phyloP scores from a whole-genome alignment of 352 stramenopile species.

The Globisporangium spinosum region DNA sequence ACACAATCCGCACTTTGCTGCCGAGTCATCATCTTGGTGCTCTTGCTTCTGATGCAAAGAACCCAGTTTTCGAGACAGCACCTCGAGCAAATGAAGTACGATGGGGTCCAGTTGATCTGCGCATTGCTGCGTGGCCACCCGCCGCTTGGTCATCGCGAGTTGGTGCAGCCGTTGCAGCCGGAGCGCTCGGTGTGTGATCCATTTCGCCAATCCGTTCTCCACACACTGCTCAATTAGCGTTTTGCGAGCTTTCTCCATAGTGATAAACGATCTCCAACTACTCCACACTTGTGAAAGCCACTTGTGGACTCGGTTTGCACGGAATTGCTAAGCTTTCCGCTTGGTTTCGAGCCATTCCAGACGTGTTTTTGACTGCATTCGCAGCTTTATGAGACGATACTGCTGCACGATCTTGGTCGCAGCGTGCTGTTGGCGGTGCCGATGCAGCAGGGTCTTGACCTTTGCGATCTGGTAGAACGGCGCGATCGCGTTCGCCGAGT shows the following conservation, averaged over 20 bases:
- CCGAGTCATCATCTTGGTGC: neutral
- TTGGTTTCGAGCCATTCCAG: slow-evolving; percentile 2
- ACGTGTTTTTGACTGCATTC: slow-evolving; percentile 25
- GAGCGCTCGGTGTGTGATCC: slow-evolving; percentile 11
- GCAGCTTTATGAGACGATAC: slow-evolving; percentile 21
- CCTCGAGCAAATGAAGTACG: neutral
- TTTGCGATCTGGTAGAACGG: slow-evolving; percentile 33
- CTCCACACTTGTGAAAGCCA: slow-evolving; percentile 10
- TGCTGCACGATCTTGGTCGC: slow-evolving; percentile 23
- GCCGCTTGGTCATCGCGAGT: neutral
- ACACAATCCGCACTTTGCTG: neutral
- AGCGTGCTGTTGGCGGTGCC: slow-evolving; percentile 26
- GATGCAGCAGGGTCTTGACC: slow-evolving; percentile 23
- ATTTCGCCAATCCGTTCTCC: slow-evolving; percentile 14
- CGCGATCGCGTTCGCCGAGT: slow-evolving; percentile 22
- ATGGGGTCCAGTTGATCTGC: slow-evolving; percentile 5
- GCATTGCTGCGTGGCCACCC: neutral
- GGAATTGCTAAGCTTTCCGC: slow-evolving; percentile 12
- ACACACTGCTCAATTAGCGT: slow-evolving; percentile 9
- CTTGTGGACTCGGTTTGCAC: slow-evolving; percentile 5
- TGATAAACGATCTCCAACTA: neutral
- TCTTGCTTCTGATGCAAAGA: neutral
- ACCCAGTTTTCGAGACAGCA: neutral
- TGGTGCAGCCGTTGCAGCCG: slow-evolving; percentile 2
- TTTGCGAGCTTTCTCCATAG: neutral